Base-by-base conservation (phyloP, 306 rosid genomes). In the Vicia sativa region DNA sequence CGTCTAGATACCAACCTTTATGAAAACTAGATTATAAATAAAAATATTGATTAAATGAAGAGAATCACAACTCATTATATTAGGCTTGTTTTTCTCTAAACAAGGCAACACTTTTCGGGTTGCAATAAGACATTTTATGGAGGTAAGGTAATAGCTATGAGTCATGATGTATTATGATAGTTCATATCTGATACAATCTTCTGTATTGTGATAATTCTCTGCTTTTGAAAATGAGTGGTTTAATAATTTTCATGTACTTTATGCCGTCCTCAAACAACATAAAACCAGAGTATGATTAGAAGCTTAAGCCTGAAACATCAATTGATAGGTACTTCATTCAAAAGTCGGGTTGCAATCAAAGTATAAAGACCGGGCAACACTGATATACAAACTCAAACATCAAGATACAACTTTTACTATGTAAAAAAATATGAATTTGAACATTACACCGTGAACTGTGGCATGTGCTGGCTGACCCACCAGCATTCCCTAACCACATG, bases 351-450 rank as follows among this genome's bases (percentile, higher is more conserved):
- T 71, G 29, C 50, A 65, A 71, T 50, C 63, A 65, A 71, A 63
- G 50, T 52, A 50, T 25, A 60, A 25, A 44, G 29, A 66, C 66
- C 2, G 15, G 44, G 56, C 11, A 56, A n/a, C 18, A 50, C 3
- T 31, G 55, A 62, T 63, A n/a, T 76, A 81, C 73, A 80, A 45
- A 69, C 62, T 65, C 68, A 76, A 76, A 52, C 78, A 64, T 74
- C 71, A 73, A 79, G 48, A 55, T 71, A 71, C 65, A 29, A 65
- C 77, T 66, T 58, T 58, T 69, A 73, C 48, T 62, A 74, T 71
- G 62, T 56, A 57, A 71, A 74, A 74, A 62, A 65, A 62, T 42
- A 88, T 46, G 63, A 59, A 78, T 66, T 70, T 76, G 69, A 66
- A 67, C 62, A 74, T 64, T 68, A 72, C 83, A 78, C 38, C 62